These are phyloP conservation scores for Capsicum baccatum DNA, from an alignment of 257 asterid genomes.

Conservation along the genomic window DNA sequence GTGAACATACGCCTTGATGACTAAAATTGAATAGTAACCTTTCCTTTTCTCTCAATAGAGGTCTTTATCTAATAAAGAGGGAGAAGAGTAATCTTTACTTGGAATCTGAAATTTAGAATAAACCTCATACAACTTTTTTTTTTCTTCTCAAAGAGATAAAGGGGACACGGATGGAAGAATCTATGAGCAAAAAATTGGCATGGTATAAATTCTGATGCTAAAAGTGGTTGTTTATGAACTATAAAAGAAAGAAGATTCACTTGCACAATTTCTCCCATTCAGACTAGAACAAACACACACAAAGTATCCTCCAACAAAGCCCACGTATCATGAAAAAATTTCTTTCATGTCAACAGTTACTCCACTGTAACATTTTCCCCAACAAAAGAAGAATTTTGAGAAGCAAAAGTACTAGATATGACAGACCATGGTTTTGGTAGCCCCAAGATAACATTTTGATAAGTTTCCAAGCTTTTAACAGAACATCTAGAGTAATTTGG, in stretches of 20 bases:
- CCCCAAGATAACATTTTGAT: conserved; percentile 19
- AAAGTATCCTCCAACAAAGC: not conserved
- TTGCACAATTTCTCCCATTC: not conserved
- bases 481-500: not conserved
- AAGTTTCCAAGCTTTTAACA: not conserved
- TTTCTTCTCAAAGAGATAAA: conserved; percentile 1
- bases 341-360: not conserved
- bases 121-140: not conserved
- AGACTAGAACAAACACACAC: not conserved
- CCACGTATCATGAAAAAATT: not conserved
- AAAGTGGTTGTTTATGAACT: not conserved
- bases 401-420: not conserved
- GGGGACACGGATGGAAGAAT: not conserved
- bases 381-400: not conserved
- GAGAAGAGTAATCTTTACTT: conserved; percentile 15
- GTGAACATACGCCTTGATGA: not conserved
- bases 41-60: not conserved
- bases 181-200: not conserved
- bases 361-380: not conserved
- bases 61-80: not conserved
- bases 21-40: not conserved
- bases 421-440: not conserved
- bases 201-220: not conserved
- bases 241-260: not conserved
- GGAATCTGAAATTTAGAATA: not conserved